These are phyloP conservation scores for Tricholoma bakamatsutake DNA, from an alignment of 768 basidiomycete species.

Conservation along the genomic window DNA sequence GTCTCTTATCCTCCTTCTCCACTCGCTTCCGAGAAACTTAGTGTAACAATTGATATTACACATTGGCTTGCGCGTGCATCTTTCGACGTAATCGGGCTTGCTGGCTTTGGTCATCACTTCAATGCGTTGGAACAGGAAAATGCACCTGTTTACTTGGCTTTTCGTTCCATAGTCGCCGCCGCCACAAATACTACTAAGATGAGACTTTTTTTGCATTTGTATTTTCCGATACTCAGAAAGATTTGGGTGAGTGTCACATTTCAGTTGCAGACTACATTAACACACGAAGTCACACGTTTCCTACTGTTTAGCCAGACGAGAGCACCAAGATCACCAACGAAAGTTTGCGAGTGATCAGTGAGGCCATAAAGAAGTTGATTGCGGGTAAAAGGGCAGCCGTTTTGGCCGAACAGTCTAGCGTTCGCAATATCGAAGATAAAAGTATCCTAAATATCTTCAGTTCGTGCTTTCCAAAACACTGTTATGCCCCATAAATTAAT, in stretches of 20 bases:
- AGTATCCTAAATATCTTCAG: conserved; percentile 46
- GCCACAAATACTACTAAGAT: conserved; percentile 38
- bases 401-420: conserved; percentile 27
- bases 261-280: neutral
- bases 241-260: conserved; percentile 32
- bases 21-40: conserved; percentile 5
- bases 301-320: conserved; percentile 33
- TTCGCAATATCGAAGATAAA: conserved; percentile 27
- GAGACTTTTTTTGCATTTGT: conserved; percentile 36
- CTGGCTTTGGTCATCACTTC: conserved; percentile 50
- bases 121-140: conserved; percentile 42
- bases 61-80: conserved; percentile 58
- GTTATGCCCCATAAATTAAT: neutral
- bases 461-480: conserved; percentile 20
- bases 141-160: conserved; percentile 42
- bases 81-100: conserved; percentile 59
- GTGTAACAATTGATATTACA: conserved; percentile 38
- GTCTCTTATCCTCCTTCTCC: conserved; percentile 8
- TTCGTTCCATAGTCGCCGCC: conserved; percentile 44
- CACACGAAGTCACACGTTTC: neutral
- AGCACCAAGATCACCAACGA: conserved; percentile 31
- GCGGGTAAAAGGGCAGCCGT: conserved; percentile 34
- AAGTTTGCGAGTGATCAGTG: conserved; percentile 33
- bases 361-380: conserved; percentile 37
- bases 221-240: conserved; percentile 39